A percentile compares a stretch with the other conserved stretches of the same genome.
These are phyloP conservation scores for Hypericum perforatum DNA, from an alignment of 345 rosid genomes.

Conservation along the genomic window DNA sequence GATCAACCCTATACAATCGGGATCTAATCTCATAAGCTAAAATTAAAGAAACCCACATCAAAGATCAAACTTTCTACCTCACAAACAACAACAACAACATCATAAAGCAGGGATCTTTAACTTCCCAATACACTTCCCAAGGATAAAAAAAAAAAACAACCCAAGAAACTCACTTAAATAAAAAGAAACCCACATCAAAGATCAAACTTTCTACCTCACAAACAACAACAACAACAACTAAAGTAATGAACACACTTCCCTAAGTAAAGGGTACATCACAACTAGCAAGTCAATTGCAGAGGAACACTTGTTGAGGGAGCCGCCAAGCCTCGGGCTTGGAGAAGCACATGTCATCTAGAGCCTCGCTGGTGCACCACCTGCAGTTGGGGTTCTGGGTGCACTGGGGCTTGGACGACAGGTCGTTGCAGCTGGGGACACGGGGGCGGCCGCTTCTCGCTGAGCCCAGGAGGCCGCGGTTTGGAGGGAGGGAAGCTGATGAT, in stretches of 20 bases:
- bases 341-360: slow-evolving; percentile 70
- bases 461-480: slow-evolving; percentile 24
- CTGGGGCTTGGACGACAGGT: slow-evolving; percentile 47
- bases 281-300: slow-evolving; percentile 32
- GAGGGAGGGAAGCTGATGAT: slow-evolving; percentile 9
- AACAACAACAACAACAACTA: no score
- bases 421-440: slow-evolving; percentile 40
- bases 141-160: no score
- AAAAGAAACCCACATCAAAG: no score
- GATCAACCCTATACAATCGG: no score
- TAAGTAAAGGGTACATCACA: neutral
- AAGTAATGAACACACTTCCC: neutral
- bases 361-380: slow-evolving; percentile 73
- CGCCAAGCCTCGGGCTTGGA: slow-evolving; percentile 52
- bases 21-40: no score
- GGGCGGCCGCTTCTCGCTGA: slow-evolving; percentile 20
- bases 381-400: slow-evolving; percentile 48
- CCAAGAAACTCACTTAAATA: no score
- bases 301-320: slow-evolving; percentile 61
- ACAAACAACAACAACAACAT: no score
- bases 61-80: no score
- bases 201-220: no score
- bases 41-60: no score
- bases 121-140: no score
- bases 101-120: no score